phyloP scores from a whole-genome alignment of 2,329 filamentous ascomycete genomes.

The Fusarium sp. region DNA sequence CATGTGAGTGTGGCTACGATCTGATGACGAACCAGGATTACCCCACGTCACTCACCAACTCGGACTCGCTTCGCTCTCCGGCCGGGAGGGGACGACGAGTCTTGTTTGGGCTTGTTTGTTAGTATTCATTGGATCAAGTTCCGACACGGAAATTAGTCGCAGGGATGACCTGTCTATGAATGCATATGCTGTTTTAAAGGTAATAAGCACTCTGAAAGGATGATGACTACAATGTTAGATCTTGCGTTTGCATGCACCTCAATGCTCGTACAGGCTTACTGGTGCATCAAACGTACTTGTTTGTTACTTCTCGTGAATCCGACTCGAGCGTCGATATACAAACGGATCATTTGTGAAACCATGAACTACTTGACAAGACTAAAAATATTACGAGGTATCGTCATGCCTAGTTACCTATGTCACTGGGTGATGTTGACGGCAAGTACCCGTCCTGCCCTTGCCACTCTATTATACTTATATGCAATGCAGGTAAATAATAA shows the following conservation, averaged over 20 bases:
- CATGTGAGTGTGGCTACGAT: conserved; percentile 14
- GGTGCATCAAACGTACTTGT: background rate
- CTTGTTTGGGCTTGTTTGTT: conserved; percentile 1
- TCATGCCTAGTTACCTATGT: background rate
- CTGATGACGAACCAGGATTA: conserved; percentile 31
- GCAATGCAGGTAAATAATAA: no score
- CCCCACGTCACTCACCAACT: conserved; percentile 30
- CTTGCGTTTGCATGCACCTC: background rate
- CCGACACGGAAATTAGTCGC: background rate
- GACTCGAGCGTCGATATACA: background rate
- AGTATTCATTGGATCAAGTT: background rate
- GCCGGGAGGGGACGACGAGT: background rate
- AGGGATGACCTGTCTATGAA: background rate
- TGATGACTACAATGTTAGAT: no score
- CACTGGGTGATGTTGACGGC: background rate
- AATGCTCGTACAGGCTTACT: background rate
- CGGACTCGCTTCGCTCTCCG: conserved; percentile 25
- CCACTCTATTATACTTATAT: no score
- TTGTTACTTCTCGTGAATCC: background rate
- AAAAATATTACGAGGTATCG: background rate
- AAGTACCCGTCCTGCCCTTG: no score
- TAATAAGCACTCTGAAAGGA: conserved; percentile 8
- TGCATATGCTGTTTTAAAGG: conserved; percentile 4
- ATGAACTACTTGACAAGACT: background rate
- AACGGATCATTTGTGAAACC: background rate